phyloP scores from a whole-genome alignment of 352 stramenopile species.

The Phytopythium litorale region DNA sequence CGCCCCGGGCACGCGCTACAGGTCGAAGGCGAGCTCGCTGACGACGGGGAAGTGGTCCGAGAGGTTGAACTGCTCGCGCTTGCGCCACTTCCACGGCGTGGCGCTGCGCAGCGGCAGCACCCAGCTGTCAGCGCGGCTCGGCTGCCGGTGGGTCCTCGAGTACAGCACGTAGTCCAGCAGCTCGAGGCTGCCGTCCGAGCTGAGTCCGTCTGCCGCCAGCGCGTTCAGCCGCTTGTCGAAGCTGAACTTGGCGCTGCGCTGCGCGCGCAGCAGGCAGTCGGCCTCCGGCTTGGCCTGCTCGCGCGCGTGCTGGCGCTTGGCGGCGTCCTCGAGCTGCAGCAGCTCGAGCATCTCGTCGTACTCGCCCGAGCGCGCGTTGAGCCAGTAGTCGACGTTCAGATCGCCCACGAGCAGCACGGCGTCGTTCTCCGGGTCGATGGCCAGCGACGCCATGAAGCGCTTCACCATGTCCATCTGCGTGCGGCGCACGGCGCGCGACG shows the following conservation, averaged over 20 bases:
- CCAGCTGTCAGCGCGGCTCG: slow-evolving; percentile 47
- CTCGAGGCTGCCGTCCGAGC: slow-evolving; percentile 70
- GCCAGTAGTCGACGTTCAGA: slow-evolving; percentile 75
- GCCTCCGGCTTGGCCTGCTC: background rate
- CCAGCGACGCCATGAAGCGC: slow-evolving; percentile 46
- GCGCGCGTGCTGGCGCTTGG: slow-evolving; percentile 13
- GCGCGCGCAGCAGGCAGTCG: slow-evolving; percentile 17
- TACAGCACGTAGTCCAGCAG: slow-evolving; percentile 73
- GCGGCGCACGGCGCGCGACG: slow-evolving; percentile 50
- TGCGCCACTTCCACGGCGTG: slow-evolving; percentile 57
- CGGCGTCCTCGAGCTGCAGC: slow-evolving; percentile 51
- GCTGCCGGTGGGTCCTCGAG: slow-evolving; percentile 53
- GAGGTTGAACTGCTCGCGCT: slow-evolving; percentile 61
- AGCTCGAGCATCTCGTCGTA: slow-evolving; percentile 80
- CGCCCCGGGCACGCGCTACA: slow-evolving; percentile 11
- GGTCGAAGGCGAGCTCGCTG: slow-evolving; percentile 67
- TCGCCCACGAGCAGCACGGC: slow-evolving; percentile 61
- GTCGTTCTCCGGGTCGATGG: slow-evolving; percentile 59
- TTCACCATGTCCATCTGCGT: slow-evolving; percentile 66
- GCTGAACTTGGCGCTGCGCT: slow-evolving; percentile 46
- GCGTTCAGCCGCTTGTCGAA: slow-evolving; percentile 73
- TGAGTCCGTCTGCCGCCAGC: slow-evolving; percentile 57
- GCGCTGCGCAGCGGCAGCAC: slow-evolving; percentile 49
- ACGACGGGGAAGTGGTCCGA: slow-evolving; percentile 79
- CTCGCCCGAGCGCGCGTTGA: slow-evolving; percentile 67